These are phyloP conservation scores for Eurotiales sp. DNA, from an alignment of 2,329 filamentous ascomycete genomes.

Conservation along the genomic window DNA sequence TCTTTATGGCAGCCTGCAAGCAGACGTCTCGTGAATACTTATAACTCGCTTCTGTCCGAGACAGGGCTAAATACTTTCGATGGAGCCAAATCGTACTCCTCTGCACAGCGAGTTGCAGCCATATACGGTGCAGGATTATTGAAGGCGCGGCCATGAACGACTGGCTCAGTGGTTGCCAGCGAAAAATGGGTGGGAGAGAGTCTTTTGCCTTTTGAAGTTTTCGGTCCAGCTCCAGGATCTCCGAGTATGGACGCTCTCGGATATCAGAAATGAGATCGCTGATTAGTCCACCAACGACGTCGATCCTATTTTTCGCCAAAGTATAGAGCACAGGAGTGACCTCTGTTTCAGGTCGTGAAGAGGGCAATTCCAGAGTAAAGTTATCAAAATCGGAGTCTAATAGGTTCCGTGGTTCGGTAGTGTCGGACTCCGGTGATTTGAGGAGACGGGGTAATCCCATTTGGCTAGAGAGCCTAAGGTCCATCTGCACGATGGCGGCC, in stretches of 20 bases:
- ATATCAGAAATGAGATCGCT: background rate
- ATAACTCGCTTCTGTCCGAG: slow-evolving; percentile 18
- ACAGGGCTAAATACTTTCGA: slow-evolving; percentile 42
- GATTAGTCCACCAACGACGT: background rate
- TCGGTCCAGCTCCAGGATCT: slow-evolving; percentile 22
- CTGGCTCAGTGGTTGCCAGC: slow-evolving; percentile 10
- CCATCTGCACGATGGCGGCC: slow-evolving; percentile 47
- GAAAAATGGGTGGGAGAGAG: slow-evolving; percentile 17
- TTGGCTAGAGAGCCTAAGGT: slow-evolving; percentile 58
- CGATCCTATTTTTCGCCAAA: slow-evolving; percentile 1
- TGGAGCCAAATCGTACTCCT: slow-evolving; percentile 32
- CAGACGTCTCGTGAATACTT: slow-evolving; percentile 43
- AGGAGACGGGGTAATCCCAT: slow-evolving; percentile 61
- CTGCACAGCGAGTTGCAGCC: slow-evolving; percentile 3
- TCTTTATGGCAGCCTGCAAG: slow-evolving; percentile 43
- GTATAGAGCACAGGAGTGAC: slow-evolving; percentile 6
- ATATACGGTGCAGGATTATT: slow-evolving; percentile 4
- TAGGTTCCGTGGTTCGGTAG: slow-evolving; percentile 53
- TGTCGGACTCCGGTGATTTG: slow-evolving; percentile 56
- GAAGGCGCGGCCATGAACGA: slow-evolving; percentile 2
- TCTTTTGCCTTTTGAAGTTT: slow-evolving; percentile 18
- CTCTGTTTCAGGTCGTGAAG: slow-evolving; percentile 49
- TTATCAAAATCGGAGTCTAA: slow-evolving; percentile 57
- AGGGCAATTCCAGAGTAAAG: slow-evolving; percentile 47
- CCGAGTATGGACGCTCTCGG: slow-evolving; percentile 6